Percentiles rank a stretch among this genome's conserved stretches.
phyloP scores from a whole-genome alignment of 2,329 filamentous ascomycete species.

The Fusarium bulbicola region DNA sequence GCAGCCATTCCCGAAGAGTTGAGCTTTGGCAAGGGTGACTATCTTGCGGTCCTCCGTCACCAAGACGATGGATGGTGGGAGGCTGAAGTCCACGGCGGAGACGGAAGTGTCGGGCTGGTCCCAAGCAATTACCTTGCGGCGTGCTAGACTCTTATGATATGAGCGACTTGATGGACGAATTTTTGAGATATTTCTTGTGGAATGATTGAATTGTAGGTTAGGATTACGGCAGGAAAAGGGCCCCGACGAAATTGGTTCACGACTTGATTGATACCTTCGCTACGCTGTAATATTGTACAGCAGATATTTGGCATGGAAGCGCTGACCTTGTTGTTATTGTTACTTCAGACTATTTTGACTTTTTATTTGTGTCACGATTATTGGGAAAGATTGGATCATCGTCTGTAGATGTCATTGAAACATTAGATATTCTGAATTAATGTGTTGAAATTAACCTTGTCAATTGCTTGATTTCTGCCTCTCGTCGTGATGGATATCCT shows the following conservation, averaged over 20 bases:
- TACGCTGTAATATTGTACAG: conserved; percentile 14
- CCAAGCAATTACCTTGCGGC: conserved; percentile 74
- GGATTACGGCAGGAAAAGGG: background rate
- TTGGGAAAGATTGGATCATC: conserved; percentile 24
- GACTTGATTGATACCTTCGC: conserved; percentile 28
- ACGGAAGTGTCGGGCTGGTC: conserved; percentile 68
- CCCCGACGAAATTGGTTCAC: conserved; percentile 15
- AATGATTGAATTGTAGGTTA: conserved; percentile 11
- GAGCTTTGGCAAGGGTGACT: conserved; percentile 90
- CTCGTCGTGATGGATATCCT: background rate
- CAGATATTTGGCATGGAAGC: conserved; percentile 28
- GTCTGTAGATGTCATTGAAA: background rate
- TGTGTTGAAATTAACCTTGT: background rate
- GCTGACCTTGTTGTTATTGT: conserved; percentile 8
- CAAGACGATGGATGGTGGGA: conserved; percentile 99
- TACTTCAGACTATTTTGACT: conserved; percentile 5
- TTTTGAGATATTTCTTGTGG: background rate
- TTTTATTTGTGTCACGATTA: conserved; percentile 26
- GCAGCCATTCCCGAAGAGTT: conserved; percentile 96
- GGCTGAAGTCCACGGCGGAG: conserved; percentile 83
- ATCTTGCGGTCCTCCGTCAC: conserved; percentile 85
- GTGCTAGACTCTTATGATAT: conserved; percentile 47
- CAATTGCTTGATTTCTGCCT: background rate
- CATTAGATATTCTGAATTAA: background rate
- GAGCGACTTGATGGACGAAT: conserved; percentile 12